phyloP scores from a whole-genome alignment of 2,329 filamentous ascomycete genomes.

The Talaromyces sp. region DNA sequence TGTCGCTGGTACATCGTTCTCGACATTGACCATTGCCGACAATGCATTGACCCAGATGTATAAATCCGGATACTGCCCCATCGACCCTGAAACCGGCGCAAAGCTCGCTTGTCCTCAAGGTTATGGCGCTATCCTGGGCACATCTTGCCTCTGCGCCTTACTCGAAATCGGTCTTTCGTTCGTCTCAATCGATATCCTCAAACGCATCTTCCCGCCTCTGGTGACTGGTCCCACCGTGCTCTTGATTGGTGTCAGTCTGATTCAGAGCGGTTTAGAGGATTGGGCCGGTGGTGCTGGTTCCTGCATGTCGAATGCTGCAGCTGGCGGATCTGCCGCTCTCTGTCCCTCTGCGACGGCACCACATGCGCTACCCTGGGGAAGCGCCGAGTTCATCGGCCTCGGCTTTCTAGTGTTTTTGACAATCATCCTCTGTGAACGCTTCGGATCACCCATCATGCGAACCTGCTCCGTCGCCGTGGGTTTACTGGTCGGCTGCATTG shows the following conservation, averaged over 20 bases:
- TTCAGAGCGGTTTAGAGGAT: slow-evolving; percentile 61
- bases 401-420: slow-evolving; percentile 66
- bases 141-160: slow-evolving; percentile 45
- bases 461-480: slow-evolving; percentile 64
- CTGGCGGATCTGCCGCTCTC: slow-evolving; percentile 47
- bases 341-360: slow-evolving; percentile 60
- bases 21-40: slow-evolving; percentile 62
- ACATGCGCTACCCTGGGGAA: slow-evolving; percentile 60
- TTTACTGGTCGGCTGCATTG: slow-evolving; percentile 63
- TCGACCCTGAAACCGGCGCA: slow-evolving; percentile 48
- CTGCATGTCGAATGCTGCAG: slow-evolving; percentile 35
- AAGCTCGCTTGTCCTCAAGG: slow-evolving; percentile 63
- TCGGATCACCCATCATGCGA: slow-evolving; percentile 68
- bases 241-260: slow-evolving; percentile 63
- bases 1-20: slow-evolving; percentile 66
- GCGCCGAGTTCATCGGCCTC: slow-evolving; percentile 63
- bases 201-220: slow-evolving; percentile 64
- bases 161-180: slow-evolving; percentile 65
- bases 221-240: slow-evolving; percentile 67
- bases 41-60: slow-evolving; percentile 64
- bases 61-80: slow-evolving; percentile 60
- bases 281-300: slow-evolving; percentile 65
- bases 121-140: slow-evolving; percentile 64
- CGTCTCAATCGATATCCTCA: slow-evolving; percentile 57
- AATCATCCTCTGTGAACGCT: slow-evolving; percentile 66